Base-by-base conservation (phyloP, 164 flowering plant species). In the Paratinospora sagittata region DNA sequence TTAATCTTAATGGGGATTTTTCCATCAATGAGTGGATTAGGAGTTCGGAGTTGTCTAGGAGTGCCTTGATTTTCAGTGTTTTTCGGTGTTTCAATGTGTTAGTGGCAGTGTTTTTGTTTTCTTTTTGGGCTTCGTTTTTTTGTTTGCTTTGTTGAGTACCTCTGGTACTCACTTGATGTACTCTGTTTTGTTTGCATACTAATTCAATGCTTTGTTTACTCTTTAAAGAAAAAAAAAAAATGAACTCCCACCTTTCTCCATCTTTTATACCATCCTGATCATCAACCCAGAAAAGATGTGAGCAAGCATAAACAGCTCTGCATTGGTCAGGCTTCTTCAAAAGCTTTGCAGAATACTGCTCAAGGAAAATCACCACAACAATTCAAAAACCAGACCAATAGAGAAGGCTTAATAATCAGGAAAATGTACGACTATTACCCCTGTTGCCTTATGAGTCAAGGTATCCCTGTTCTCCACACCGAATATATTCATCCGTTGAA, bases 311-410 rank as follows among this genome's bases (percentile, higher is more conserved):
- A 70, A 91, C 98, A 61, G 98, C 98, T 86, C 89, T 86, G 81
- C 98, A 93, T 77, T 96, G 98, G 82, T 96, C 99, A 58, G 98
- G 93, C 80, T 93, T 96, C 88, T 96, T 96, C 70, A 96, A 78
- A 55, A 93, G 99, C 86, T 96, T 96, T 55, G 99, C 99, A 10
- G 99, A 92, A 74, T 96, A 96, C 99, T 96, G 89, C 70, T 21
- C 73, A 70, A 72, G 24, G 60, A 26, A 64, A 72, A 55, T 17
- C 2, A 41, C 14, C 6, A 60, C 19, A 73, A 63, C 23, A 27
- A 67, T 72, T 67, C 43, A 67, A 70, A 33, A 65, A 34, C 58
- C 33, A 12, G 26, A 14, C 23, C 26, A 24, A 26, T 17, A 67
- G 55, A 70, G 52, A 68, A 68, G 66, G 63, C 16, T 36, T 8